phyloP scores from a whole-genome alignment of 305 asterid genomes.

The Fraxinus baroniana region DNA sequence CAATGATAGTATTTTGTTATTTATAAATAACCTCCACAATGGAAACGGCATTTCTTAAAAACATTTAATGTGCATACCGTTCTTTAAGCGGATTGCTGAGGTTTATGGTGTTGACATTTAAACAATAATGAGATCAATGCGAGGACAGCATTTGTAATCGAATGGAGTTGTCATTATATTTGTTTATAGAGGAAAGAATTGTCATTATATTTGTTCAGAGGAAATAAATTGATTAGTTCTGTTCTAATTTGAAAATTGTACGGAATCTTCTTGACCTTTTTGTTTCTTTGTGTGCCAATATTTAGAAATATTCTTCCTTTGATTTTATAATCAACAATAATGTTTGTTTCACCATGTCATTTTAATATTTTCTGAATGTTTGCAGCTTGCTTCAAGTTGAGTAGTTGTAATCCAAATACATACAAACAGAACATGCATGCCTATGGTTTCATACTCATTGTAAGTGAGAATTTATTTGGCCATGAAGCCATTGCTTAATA shows the following conservation, averaged over 20 bases:
- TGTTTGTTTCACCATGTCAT: constrained; percentile 22
- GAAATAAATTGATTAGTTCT: background rate
- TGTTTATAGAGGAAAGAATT: background rate
- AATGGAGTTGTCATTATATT: background rate
- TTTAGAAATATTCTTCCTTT: constrained; percentile 17
- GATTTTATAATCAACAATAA: background rate
- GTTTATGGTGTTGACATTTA: background rate
- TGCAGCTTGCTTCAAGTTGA: constrained; percentile 87
- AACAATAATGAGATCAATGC: background rate
- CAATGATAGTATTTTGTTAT: constrained; percentile 2
- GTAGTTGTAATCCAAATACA: constrained; percentile 67
- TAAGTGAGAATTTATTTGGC: constrained; percentile 47
- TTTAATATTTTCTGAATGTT: constrained; percentile 31
- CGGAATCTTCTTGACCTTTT: constrained; percentile 2
- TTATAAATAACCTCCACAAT: constrained; percentile 11
- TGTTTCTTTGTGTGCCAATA: background rate
- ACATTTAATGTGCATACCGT: background rate
- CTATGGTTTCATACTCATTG: constrained; percentile 74
- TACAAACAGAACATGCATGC: constrained; percentile 72
- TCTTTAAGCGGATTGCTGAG: constrained; percentile 3
- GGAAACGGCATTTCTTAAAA: background rate
- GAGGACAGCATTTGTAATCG: background rate
- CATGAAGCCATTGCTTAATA: constrained; percentile 5
- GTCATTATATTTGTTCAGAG: constrained; percentile 9
- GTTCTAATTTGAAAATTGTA: background rate